Percentiles rank a stretch among this genome's conserved stretches.
Evolutionary conservation across 2,329 filamentous ascomycete genomes (phyloP).

Genomic region (Penicillium sp.): DNA sequence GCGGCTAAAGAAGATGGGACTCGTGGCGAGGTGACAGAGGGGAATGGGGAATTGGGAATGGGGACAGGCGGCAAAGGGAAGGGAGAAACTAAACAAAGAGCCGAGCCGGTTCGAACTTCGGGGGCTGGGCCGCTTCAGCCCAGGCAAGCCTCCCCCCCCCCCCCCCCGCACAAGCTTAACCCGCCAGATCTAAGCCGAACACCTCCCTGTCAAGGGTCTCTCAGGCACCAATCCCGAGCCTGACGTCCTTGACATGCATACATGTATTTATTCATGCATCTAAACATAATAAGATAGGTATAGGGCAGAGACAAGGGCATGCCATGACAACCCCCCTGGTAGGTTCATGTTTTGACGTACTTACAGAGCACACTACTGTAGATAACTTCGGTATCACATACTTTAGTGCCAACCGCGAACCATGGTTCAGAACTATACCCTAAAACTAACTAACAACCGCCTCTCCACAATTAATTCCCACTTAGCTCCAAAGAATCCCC

Average conservation of each 20-base stretch:
- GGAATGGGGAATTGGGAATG: neutral
- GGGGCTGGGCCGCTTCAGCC: constrained; percentile 11
- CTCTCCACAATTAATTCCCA: constrained; percentile 5
- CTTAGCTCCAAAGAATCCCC: neutral
- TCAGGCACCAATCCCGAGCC: neutral
- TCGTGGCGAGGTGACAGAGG: neutral
- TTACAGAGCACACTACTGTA: constrained; percentile 5
- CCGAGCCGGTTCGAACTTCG: constrained; percentile 1
- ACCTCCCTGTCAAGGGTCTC: neutral
- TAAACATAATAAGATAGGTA: neutral
- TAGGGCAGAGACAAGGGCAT: neutral
- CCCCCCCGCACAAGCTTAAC: constrained; percentile 27
- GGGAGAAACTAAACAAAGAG: neutral
- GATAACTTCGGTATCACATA: constrained; percentile 7
- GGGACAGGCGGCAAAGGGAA: neutral
- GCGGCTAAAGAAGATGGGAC: constrained; percentile 25
- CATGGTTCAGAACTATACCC: constrained; percentile 11
- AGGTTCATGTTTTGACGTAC: neutral
- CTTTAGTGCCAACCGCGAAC: constrained; percentile 9
- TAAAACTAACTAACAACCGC: neutral
- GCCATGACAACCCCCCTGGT: neutral
- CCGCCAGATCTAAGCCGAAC: neutral
- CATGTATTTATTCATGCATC: neutral
- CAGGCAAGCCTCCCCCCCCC: constrained; percentile 17
- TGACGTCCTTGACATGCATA: neutral